Conservation (phyloP, 129 eudicot genomes). For the Lactuca sativa region DNA sequence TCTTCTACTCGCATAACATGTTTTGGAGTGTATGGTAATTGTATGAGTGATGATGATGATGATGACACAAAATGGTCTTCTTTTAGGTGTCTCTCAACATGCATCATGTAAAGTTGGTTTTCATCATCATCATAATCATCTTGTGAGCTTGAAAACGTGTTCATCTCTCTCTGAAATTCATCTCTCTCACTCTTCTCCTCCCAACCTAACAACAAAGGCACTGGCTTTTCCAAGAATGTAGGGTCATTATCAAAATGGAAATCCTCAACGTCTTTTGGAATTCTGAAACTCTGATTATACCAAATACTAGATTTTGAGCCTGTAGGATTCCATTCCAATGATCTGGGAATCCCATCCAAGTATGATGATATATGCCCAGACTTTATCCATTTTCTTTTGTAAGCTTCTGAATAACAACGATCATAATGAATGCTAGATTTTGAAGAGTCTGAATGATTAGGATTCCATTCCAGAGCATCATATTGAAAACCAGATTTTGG, state of each 20-base stretch:
- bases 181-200: slow-evolving; percentile 31
- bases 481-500: too few relatives aligned
- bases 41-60: slow-evolving; percentile 4
- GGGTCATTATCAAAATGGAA: slow-evolving; percentile 26
- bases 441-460: background rate
- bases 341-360: background rate
- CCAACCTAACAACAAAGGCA: slow-evolving; percentile 53
- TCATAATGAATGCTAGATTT: slow-evolving; percentile 18
- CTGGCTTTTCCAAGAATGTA: slow-evolving; percentile 36
- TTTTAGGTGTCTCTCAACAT: slow-evolving; percentile 26
- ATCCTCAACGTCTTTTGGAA: slow-evolving; percentile 27
- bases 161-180: slow-evolving; percentile 21
- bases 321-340: slow-evolving; percentile 27
- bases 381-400: background rate
- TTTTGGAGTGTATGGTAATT: slow-evolving; percentile 34
- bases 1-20: slow-evolving; percentile 36
- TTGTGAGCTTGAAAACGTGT: background rate
- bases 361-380: background rate
- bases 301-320: slow-evolving; percentile 17
- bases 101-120: background rate
- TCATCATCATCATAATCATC: background rate
- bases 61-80: slow-evolving; percentile 27
- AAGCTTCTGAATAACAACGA: slow-evolving; percentile 19
- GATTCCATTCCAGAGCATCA: too few relatives aligned
- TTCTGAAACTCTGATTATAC: slow-evolving; percentile 5